phyloP scores from a whole-genome alignment of 2,329 filamentous ascomycete species.

The Immersiporthe knoxdaviesiana region DNA sequence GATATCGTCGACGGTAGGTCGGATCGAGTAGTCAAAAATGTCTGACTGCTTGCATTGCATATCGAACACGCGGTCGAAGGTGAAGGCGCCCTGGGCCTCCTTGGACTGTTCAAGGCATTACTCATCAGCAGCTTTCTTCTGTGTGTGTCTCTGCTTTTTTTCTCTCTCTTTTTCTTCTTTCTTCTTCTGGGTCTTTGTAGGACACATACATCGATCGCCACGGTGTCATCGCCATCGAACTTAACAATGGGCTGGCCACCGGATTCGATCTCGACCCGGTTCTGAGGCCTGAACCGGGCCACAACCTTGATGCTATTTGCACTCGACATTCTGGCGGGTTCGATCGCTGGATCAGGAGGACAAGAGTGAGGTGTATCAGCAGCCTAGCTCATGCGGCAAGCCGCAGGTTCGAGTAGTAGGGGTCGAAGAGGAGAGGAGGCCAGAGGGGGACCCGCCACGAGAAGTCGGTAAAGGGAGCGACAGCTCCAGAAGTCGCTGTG shows the following conservation, averaged over 20 bases:
- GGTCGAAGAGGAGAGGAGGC: conserved; percentile 20
- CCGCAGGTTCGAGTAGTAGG: conserved; percentile 16
- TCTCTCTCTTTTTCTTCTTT: neutral
- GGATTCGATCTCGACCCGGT: conserved; percentile 87
- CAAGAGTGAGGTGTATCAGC: conserved; percentile 34
- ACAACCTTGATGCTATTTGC: conserved; percentile 82
- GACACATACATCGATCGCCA: conserved; percentile 75
- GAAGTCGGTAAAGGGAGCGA: conserved; percentile 23
- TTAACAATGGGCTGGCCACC: conserved; percentile 90
- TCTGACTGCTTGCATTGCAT: conserved; percentile 89
- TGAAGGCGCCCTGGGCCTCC: conserved; percentile 85
- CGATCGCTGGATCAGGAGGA: conserved; percentile 34
- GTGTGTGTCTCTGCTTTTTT: neutral
- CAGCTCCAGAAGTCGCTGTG: conserved; percentile 19
- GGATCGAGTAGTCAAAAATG: conserved; percentile 98
- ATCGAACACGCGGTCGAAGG: conserved; percentile 96
- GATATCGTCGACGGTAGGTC: conserved; percentile 94
- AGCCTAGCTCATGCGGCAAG: conserved; percentile 28
- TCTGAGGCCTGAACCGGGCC: conserved; percentile 96
- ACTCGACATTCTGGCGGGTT: conserved; percentile 55
- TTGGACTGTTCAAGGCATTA: conserved; percentile 60
- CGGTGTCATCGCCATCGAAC: conserved; percentile 89
- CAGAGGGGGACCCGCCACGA: conserved; percentile 27
- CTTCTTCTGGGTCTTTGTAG: too few relatives aligned
- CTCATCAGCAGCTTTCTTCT: conserved; percentile 13